Conservation (phyloP, 495 filamentous ascomycete species). For the Aspergillus panamensis region DNA sequence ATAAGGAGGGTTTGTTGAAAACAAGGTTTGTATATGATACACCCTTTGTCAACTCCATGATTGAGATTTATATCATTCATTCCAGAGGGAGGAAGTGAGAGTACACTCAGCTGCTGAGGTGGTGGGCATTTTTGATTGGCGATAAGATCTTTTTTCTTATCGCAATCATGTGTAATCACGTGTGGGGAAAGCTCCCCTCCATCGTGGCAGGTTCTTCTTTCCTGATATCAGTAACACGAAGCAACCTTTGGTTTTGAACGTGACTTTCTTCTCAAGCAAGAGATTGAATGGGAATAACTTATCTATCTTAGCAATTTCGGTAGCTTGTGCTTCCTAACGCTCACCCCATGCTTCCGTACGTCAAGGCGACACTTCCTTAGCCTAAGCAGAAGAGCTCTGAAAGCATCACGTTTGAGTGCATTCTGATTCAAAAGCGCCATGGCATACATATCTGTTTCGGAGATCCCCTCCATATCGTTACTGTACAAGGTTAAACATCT, state of each 20-base stretch:
- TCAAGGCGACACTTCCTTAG: too few species aligned
- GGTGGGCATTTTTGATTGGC: not conserved
- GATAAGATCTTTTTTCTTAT: slow-evolving; percentile 17
- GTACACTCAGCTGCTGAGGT: too few species aligned
- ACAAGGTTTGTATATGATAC: too few species aligned
- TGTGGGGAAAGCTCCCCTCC: slow-evolving; percentile 17
- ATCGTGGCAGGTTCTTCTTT: not conserved
- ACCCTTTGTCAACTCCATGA: too few species aligned
- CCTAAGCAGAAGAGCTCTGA: not conserved
- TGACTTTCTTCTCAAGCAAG: not conserved
- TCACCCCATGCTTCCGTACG: not conserved
- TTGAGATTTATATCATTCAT: too few species aligned
- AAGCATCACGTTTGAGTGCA: not conserved
- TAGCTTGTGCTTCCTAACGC: not conserved
- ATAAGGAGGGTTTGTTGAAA: too few species aligned
- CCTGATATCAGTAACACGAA: not conserved
- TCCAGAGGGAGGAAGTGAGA: too few species aligned
- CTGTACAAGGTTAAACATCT: slow-evolving; percentile 53
- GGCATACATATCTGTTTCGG: slow-evolving; percentile 32
- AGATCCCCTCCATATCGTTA: slow-evolving; percentile 63
- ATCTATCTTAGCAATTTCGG: not conserved
- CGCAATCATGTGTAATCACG: slow-evolving; percentile 22
- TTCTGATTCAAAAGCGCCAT: not conserved
- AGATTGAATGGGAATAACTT: not conserved
- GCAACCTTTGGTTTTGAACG: not conserved